A percentile compares a stretch with the other conserved stretches of the same genome.
Evolutionary conservation across 1,139 yeast species (phyloP).

Genomic region (Sugiyamaella paludigena): DNA sequence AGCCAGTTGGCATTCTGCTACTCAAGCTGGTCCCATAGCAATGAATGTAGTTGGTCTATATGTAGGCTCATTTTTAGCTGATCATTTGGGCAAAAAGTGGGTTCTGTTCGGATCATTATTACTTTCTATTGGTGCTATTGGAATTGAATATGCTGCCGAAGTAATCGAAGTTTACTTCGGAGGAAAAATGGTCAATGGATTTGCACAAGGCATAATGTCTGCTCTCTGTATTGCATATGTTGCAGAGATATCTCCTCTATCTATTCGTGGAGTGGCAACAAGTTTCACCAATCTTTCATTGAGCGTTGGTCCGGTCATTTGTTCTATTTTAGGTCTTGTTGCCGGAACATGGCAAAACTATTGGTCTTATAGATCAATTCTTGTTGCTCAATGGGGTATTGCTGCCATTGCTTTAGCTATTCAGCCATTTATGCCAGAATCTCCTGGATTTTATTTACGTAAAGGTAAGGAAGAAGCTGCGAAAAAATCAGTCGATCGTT

Average conservation of each 20-base stretch:
- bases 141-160: slow-evolving; percentile 33
- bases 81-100: slow-evolving; percentile 29
- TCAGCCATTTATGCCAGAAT: slow-evolving; percentile 45
- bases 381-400: slow-evolving; percentile 36
- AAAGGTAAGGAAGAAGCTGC: slow-evolving; percentile 44
- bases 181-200: slow-evolving; percentile 36
- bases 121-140: slow-evolving; percentile 31
- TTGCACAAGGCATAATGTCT: slow-evolving; percentile 34
- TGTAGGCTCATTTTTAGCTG: slow-evolving; percentile 24
- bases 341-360: slow-evolving; percentile 25
- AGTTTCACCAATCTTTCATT: slow-evolving; percentile 34
- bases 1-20: slow-evolving; percentile 39
- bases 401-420: slow-evolving; percentile 24
- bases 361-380: slow-evolving; percentile 37
- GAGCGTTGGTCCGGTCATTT: slow-evolving; percentile 37
- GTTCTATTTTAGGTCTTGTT: slow-evolving; percentile 27
- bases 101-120: slow-evolving; percentile 19
- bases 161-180: slow-evolving; percentile 32
- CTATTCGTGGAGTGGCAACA: slow-evolving; percentile 35
- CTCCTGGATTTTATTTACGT: slow-evolving; percentile 54
- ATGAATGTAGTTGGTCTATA: slow-evolving; percentile 27
- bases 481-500: slow-evolving; percentile 28
- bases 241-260: slow-evolving; percentile 38
- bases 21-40: slow-evolving; percentile 37
- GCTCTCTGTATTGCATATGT: slow-evolving; percentile 30